Evolutionary conservation across 2,329 filamentous ascomycete species (phyloP).

Genomic region (Cercospora nicotianae): DNA sequence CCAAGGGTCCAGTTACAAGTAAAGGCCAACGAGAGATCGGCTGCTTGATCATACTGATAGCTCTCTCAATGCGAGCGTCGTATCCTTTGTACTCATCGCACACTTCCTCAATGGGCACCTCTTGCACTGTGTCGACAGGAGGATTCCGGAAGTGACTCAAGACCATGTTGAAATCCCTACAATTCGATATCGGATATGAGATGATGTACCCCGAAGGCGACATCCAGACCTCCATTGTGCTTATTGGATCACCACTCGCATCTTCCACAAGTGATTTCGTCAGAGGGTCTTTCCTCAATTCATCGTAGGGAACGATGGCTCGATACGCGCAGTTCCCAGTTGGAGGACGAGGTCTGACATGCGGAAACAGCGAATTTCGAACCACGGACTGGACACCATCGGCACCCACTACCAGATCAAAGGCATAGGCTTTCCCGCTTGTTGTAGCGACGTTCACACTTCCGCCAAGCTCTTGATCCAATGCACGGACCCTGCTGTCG

Average conservation of each 20-base stretch:
- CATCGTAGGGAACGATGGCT: slow-evolving; percentile 47
- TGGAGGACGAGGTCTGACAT: slow-evolving; percentile 43
- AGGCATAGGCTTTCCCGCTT: slow-evolving; percentile 26
- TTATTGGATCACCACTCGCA: slow-evolving; percentile 38
- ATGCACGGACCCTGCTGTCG: slow-evolving; percentile 39
- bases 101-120: slow-evolving; percentile 48
- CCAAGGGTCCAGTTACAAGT: slow-evolving; percentile 45
- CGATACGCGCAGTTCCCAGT: slow-evolving; percentile 50
- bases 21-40: slow-evolving; percentile 46
- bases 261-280: slow-evolving; percentile 36
- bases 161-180: slow-evolving; percentile 50
- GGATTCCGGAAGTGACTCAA: slow-evolving; percentile 46
- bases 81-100: slow-evolving; percentile 46
- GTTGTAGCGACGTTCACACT: slow-evolving; percentile 37
- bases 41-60: slow-evolving; percentile 45
- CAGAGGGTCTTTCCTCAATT: slow-evolving; percentile 46
- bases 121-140: slow-evolving; percentile 39
- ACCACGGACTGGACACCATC: slow-evolving; percentile 39
- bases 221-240: slow-evolving; percentile 52
- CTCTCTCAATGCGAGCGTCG: slow-evolving; percentile 47
- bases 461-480: slow-evolving; percentile 35
- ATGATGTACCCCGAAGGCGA: slow-evolving; percentile 43
- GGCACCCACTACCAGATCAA: slow-evolving; percentile 36
- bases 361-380: slow-evolving; percentile 44
- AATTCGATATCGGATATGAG: slow-evolving; percentile 49